A percentile compares a stretch with the other conserved stretches of the same genome.
Conservation (phyloP, 148 eudicot genomes). For the Chenopodium berlandieri region DNA sequence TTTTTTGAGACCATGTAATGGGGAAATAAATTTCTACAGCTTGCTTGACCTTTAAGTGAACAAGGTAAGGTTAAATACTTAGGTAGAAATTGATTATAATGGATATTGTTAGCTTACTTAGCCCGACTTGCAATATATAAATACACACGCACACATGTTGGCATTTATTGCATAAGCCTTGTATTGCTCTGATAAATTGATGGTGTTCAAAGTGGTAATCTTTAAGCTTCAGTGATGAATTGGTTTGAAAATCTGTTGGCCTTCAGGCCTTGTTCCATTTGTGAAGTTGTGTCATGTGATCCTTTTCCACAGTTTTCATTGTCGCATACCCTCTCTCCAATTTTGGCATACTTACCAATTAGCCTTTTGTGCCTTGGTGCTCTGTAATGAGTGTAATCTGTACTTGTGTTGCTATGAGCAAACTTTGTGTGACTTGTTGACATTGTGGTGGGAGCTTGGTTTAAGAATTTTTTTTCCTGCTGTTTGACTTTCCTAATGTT, state of each 20-base stretch:
- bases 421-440: neutral
- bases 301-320: neutral
- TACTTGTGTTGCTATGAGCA: neutral
- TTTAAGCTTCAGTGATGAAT: neutral
- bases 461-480: neutral
- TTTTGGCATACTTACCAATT: neutral
- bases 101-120: too few relatives aligned
- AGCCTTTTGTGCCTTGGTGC: neutral
- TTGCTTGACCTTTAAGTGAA: neutral
- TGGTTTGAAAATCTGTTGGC: neutral
- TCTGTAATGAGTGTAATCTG: too few relatives aligned
- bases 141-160: neutral
- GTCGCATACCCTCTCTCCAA: too few relatives aligned
- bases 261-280: neutral
- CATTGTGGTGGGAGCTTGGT: neutral
- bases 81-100: too few relatives aligned
- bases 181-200: neutral
- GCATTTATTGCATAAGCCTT: neutral
- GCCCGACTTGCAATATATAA: too few relatives aligned
- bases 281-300: neutral
- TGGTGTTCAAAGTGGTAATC: neutral
- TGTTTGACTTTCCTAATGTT: slow-evolving; percentile 14
- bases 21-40: neutral
- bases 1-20: neutral
- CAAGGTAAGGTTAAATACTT: neutral